Evolutionary conservation across 164 flowering plant species (phyloP), one percentile per base, ranked within the genome.

Genomic region (Platanus orientalis): DNA sequence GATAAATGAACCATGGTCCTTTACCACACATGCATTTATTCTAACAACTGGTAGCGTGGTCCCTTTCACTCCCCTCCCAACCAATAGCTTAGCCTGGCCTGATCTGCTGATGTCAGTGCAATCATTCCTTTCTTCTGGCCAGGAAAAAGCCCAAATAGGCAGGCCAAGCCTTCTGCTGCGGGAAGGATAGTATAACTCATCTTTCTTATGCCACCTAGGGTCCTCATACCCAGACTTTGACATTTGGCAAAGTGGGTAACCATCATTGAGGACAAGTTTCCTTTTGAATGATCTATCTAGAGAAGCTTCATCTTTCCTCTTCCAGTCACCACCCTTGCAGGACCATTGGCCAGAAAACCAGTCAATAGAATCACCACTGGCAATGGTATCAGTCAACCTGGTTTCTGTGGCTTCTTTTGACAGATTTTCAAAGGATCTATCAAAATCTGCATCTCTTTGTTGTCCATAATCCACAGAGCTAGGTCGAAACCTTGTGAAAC

Each of bases 291-390:
- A 51, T 78, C 78, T 85, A 62, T 92, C 97, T 52, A 71, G 85
- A 29, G 64, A 26, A 72, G 78, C 69, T 57, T 88, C 99, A 70
- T 95, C 97, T 61, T 70, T 83, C 70, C 94, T 88, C 76, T 72
- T 90, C 99, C 99, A 95, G 65, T 95, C 99, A 57, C 99, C 92
- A 64, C 99, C 97, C 70, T 80, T 90, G 81, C 94, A 92, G 34
- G 94, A 74, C 97, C 97, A 95, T 42, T 73, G 80, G 27, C 87
- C 72, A 54, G 87, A 76, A 76, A 83, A 86, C 86, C 84, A 81
- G 51, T 80, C 92, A 70, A 69, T 66, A 25, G 74, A 50, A 25
- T 83, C 84, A 65, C 61, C 69, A 68, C 12, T 58, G 40, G 68
- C 62, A 72, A 65, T 59, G 26, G 66, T 54, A 69, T 32, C 67